A percentile compares a stretch with the other conserved stretches of the same genome.
Conservation (phyloP, 139 green algal genomes). For the Desmodesmus armatus region DNA sequence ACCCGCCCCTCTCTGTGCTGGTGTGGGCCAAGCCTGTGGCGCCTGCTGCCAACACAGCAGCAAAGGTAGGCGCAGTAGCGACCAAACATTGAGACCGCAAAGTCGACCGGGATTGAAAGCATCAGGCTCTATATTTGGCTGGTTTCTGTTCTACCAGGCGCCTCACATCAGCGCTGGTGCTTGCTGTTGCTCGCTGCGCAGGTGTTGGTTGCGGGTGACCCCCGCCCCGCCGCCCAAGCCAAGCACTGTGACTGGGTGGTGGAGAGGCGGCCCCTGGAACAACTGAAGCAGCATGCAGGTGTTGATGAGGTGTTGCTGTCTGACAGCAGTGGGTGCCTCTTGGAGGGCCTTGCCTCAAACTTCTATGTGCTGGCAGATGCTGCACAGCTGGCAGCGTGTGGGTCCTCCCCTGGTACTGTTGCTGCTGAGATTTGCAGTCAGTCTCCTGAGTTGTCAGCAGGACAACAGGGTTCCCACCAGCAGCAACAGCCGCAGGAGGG, state of each 20-base stretch:
- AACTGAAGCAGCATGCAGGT: conserved; percentile 2
- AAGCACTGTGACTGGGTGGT: conserved; percentile 43
- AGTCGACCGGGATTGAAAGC: too few species aligned
- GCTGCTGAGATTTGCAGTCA: neutral
- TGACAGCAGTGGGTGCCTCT: neutral
- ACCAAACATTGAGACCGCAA: too few species aligned
- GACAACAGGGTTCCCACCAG: neutral
- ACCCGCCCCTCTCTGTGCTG: conserved; percentile 5
- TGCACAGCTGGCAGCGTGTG: neutral
- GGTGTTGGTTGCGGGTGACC: conserved; percentile 32
- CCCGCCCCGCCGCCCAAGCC: conserved; percentile 13
- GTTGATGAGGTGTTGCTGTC: conserved; percentile 35
- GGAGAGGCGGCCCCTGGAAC: conserved; percentile 18
- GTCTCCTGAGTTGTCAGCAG: neutral
- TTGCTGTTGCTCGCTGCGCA: neutral
- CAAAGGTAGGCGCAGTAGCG: neutral
- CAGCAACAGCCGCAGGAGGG: conserved; percentile 6
- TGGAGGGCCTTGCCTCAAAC: conserved; percentile 44
- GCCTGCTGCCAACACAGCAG: neutral
- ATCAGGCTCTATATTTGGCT: neutral
- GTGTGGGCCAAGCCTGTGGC: conserved; percentile 22
- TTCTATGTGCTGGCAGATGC: conserved; percentile 43
- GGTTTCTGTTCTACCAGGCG: neutral
- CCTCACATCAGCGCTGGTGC: neutral
- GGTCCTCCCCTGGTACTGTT: too few species aligned